phyloP scores from a whole-genome alignment of 805 yeast species.

The Kluyveromyces starmeri region DNA sequence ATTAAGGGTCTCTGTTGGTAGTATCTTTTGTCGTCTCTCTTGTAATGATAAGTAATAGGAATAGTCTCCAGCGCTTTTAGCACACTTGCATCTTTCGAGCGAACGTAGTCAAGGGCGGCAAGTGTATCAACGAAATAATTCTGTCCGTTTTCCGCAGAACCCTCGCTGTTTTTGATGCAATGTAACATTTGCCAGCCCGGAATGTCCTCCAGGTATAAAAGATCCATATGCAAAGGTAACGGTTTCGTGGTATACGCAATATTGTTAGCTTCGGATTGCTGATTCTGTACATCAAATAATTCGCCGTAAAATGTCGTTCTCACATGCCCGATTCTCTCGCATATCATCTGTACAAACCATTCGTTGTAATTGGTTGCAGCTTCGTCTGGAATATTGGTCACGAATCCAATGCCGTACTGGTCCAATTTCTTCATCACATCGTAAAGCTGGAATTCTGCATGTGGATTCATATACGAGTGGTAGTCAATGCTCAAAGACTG shows the following conservation, averaged over 20 bases:
- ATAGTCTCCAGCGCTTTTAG: slow-evolving; percentile 51
- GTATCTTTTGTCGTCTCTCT: slow-evolving; percentile 52
- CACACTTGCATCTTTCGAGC: slow-evolving; percentile 49
- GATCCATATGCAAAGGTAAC: slow-evolving; percentile 71
- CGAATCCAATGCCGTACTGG: slow-evolving; percentile 46
- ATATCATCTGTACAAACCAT: slow-evolving; percentile 36
- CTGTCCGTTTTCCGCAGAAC: slow-evolving; percentile 51
- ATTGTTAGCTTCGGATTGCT: slow-evolving; percentile 44
- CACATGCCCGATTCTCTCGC: slow-evolving; percentile 54
- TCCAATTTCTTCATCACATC: slow-evolving; percentile 39
- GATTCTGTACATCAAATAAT: slow-evolving; percentile 54
- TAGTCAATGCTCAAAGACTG: slow-evolving; percentile 30
- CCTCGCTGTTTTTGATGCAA: slow-evolving; percentile 38
- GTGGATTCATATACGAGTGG: slow-evolving; percentile 31
- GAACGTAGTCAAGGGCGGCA: slow-evolving; percentile 50
- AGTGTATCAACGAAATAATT: slow-evolving; percentile 63
- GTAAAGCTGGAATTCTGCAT: slow-evolving; percentile 28
- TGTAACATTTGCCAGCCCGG: slow-evolving; percentile 73
- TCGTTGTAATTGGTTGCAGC: slow-evolving; percentile 20
- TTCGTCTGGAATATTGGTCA: slow-evolving; percentile 44
- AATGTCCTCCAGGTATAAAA: slow-evolving; percentile 68
- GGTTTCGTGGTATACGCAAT: slow-evolving; percentile 59
- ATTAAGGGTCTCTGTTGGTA: slow-evolving; percentile 54
- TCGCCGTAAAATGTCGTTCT: slow-evolving; percentile 66
- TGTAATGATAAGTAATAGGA: slow-evolving; percentile 64